Evolutionary conservation across 768 basidiomycete species (phyloP), one percentile per base, ranked within the genome.

Genomic region (Trametopsis cervina): DNA sequence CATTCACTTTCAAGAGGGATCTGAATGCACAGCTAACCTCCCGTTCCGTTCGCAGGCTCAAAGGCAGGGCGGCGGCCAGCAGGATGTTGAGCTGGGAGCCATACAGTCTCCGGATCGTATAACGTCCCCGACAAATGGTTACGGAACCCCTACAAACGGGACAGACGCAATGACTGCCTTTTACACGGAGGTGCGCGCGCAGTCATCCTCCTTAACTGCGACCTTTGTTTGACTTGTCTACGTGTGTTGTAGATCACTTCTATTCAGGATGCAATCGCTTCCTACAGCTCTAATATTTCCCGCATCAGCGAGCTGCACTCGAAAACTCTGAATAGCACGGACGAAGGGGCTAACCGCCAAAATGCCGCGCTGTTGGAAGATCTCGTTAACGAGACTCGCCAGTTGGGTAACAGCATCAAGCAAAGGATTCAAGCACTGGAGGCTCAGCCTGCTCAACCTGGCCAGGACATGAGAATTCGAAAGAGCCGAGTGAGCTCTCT

Each of bases 291-390:
- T 52, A 88, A 87, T 65, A 73, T 91, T 20, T 54, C 73, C 18
- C 76, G 74, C 23, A 85, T 92, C 58, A 69, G 78, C 18, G 84
- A 88, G 44, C 68, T 84, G 21, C 89, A 92, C 57, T 81, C 81
- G 29, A 80, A 81, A 50, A 81, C 83, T 17, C 67, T 92, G 45
- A 84, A 85, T 62, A 82, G 80, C 63, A 81, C 80, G 64, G 88
- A 89, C 60, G 86, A 89, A 53, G 69, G 66, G 24, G 75, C 76
- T 27, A 71, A 77, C 5, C 76, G 83, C 59, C 76, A 77, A 45
- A 81, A 79, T 55, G 72, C 71, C 3, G 70, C 75, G 0, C 74
- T 85, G 46, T 67, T 91, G 42, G 83, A 86, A 15, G 79, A 78
- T 11, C 75, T 91, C 23, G 74, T 89, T 6, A 72, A 70, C 25